Conservation (phyloP, 1,284 basidiomycete species). For the Pyrrhoderma noxium region DNA sequence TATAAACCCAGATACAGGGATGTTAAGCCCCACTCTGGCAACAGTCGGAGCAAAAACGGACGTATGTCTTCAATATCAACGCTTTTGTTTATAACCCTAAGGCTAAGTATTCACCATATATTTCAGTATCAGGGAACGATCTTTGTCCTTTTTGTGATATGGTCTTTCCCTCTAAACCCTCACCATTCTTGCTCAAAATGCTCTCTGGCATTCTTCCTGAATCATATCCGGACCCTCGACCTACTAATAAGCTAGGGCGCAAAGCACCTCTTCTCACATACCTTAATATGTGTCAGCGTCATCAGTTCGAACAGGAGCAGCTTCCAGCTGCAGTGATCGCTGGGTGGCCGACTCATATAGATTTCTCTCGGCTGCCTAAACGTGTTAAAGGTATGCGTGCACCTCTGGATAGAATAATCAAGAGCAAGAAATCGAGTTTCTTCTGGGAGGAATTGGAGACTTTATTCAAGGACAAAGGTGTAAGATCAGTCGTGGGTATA, state of each 20-base stretch:
- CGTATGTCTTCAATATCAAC: too few relatives aligned
- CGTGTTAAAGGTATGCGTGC: slow-evolving; percentile 45
- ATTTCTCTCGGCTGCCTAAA: slow-evolving; percentile 47
- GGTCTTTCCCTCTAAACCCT: slow-evolving; percentile 52
- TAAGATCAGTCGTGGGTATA: slow-evolving; percentile 55
- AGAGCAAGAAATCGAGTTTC: slow-evolving; percentile 41
- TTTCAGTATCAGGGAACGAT: too few relatives aligned
- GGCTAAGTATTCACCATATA: too few relatives aligned
- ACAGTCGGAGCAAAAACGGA: too few relatives aligned
- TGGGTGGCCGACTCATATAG: slow-evolving; percentile 69
- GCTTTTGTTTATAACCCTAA: too few relatives aligned
- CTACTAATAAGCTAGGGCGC: slow-evolving; percentile 60
- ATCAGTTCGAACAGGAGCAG: slow-evolving; percentile 63
- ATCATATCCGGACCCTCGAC: slow-evolving; percentile 53
- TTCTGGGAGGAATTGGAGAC: slow-evolving; percentile 63
- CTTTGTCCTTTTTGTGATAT: slow-evolving; percentile 76
- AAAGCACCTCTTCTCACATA: slow-evolving; percentile 56
- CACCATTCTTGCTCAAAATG: slow-evolving; percentile 49
- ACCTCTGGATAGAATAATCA: slow-evolving; percentile 42
- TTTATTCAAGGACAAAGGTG: slow-evolving; percentile 55
- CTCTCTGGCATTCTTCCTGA: slow-evolving; percentile 37
- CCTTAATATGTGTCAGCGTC: slow-evolving; percentile 64
- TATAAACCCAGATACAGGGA: too few relatives aligned
- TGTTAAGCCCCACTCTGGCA: too few relatives aligned
- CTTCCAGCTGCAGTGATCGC: slow-evolving; percentile 59